Evolutionary conservation across 1,284 basidiomycete genomes (phyloP), one percentile per base, ranked within the genome.

Genomic region (Meripilus lineatus): DNA sequence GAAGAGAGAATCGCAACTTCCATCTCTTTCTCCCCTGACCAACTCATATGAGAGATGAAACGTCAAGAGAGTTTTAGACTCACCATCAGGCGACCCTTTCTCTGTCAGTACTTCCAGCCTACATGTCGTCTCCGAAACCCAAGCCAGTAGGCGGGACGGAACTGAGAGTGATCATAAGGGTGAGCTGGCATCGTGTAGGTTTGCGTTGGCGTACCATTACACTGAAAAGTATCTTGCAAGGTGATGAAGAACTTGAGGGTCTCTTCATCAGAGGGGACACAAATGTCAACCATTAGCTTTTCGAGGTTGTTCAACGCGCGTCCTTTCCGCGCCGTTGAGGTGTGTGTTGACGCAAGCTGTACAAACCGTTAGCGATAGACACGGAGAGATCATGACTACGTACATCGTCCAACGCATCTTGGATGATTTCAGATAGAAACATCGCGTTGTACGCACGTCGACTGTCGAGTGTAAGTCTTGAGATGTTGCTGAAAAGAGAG

Each of bases 181-280:
- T 25, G 18, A 45, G 17, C 28, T 17, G 25, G 15, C 30, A 14
- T 35, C 4, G 26, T 22, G 21, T 40, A 17, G 15, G 21, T 18
- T 28, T 38, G 36, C 23, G 22, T 37, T 20, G 3, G 59, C 84
- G 45, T 53, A 89, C 89, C 66, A 56, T 91, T 91, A 59, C 79
- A 84, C 57, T 88, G 79, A 53, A 89, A 87, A 1, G 76, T 76
- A 51, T 86, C 78, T 58, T 91, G 88, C 23, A 86, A 63, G 2
- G 72, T 68, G 14, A 82, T 59, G 61, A 90, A 87, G 39, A 66
- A 61, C 39, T 70, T 66, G 48, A 79, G 63, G 13, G 58, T 51
- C 11, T 54, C 64, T 25, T 66, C 50, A 28, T 72, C 63, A 15
- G 61, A 55, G 8, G 61, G 57, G 15, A 75, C 67, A 50, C 77